These are phyloP conservation scores for Termitomyces sp. DNA, from an alignment of 768 basidiomycete species.

Conservation along the genomic window DNA sequence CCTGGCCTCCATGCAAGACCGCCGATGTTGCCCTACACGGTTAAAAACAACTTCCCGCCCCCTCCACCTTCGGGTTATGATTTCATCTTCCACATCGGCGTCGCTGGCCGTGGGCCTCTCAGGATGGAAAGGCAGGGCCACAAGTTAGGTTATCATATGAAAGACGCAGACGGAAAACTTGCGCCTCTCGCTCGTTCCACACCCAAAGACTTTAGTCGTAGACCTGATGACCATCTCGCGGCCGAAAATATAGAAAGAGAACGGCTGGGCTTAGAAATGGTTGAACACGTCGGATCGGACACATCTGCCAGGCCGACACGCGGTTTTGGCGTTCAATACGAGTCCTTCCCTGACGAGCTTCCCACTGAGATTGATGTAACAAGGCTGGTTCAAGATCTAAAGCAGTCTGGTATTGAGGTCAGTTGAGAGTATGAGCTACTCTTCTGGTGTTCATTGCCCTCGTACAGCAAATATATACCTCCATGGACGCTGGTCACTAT, in stretches of 20 bases:
- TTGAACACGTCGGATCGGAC: conserved; percentile 28
- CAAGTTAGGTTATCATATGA: conserved; percentile 65
- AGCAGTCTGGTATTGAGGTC: conserved; percentile 46
- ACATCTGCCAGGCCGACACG: conserved; percentile 31
- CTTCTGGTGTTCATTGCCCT: background rate
- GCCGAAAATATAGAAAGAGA: conserved; percentile 33
- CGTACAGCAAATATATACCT: conserved; percentile 59
- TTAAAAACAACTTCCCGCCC: conserved; percentile 25
- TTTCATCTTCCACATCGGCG: conserved; percentile 67
- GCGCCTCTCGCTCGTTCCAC: conserved; percentile 44
- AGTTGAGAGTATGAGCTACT: conserved; percentile 12
- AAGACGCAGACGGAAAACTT: conserved; percentile 54
- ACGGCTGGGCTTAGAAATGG: conserved; percentile 33
- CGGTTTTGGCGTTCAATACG: conserved; percentile 46
- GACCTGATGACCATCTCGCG: conserved; percentile 27
- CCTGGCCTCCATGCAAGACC: conserved; percentile 60
- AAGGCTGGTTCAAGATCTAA: conserved; percentile 50
- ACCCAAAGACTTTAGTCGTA: conserved; percentile 36
- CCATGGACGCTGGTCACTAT: conserved; percentile 74
- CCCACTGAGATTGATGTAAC: conserved; percentile 57
- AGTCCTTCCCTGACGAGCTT: conserved; percentile 50
- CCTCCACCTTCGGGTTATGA: conserved; percentile 53
- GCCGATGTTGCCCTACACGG: conserved; percentile 40
- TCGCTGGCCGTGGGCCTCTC: conserved; percentile 57
- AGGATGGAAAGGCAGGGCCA: conserved; percentile 64